These are phyloP conservation scores for Radiomyces spectabilis DNA, from an alignment of 192 early-diverging fungal species.

Conservation along the genomic window DNA sequence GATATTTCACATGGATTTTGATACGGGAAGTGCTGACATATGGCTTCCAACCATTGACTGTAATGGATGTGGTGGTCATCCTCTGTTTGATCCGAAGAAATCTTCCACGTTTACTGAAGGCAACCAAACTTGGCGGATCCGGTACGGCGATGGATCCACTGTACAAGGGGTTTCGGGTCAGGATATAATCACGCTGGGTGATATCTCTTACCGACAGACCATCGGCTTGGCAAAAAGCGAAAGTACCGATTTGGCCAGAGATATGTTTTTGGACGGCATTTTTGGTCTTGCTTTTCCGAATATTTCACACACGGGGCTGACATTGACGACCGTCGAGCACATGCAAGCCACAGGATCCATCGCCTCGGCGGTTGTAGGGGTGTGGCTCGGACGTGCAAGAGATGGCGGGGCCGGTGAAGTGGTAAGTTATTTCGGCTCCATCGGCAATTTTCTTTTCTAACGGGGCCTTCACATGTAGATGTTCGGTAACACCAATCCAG, in stretches of 20 bases:
- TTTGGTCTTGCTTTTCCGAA: constrained; percentile 51
- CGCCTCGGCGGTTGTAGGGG: constrained; percentile 5
- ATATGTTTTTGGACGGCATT: constrained; percentile 54
- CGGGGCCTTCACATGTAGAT: no score
- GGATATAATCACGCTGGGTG: constrained; percentile 51
- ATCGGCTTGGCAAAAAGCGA: constrained; percentile 53
- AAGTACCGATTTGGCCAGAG: constrained; percentile 41
- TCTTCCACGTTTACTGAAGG: constrained; percentile 20
- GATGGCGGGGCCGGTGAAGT: constrained; percentile 35
- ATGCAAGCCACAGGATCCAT: constrained; percentile 3
- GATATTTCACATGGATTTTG: constrained; percentile 55
- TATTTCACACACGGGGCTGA: constrained; percentile 18
- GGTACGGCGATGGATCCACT: constrained; percentile 33
- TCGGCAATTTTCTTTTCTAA: no score
- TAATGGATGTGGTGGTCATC: constrained; percentile 12
- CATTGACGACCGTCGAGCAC: not conserved
- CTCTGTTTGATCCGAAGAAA: constrained; percentile 9
- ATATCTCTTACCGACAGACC: constrained; percentile 45
- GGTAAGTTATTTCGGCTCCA: no score
- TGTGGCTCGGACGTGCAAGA: constrained; percentile 22
- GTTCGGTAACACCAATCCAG: constrained; percentile 43
- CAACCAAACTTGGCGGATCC: constrained; percentile 24
- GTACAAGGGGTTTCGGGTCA: constrained; percentile 23
- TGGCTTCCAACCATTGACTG: constrained; percentile 44
- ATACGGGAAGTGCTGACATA: constrained; percentile 62